Conservation (phyloP, 352 stramenopile species). For the Globisporangium canariense region DNA sequence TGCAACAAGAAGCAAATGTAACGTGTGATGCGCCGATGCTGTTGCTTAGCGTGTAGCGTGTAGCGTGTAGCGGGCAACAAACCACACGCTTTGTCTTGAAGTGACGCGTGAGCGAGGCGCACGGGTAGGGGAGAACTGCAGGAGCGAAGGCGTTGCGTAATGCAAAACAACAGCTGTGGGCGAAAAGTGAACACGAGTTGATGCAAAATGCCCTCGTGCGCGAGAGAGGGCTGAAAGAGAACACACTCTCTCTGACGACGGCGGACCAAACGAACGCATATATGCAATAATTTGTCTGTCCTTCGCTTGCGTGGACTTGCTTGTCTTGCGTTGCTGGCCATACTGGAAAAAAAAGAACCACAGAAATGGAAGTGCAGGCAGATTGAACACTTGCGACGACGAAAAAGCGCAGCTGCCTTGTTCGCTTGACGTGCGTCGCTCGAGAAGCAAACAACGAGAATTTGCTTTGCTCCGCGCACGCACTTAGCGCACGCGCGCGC, state of each 20-base stretch:
- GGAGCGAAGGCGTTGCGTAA: neutral
- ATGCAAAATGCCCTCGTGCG: neutral
- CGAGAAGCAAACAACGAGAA: neutral
- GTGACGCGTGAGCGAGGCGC: neutral
- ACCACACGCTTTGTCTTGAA: neutral
- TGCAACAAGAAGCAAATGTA: neutral
- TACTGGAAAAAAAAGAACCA: neutral
- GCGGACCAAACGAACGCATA: neutral
- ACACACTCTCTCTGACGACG: neutral
- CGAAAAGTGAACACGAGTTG: neutral
- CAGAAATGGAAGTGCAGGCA: neutral
- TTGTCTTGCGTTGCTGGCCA: neutral
- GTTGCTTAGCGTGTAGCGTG: neutral
- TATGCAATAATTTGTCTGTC: neutral
- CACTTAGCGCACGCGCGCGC: neutral
- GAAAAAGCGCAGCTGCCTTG: neutral
- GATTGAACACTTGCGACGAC: neutral
- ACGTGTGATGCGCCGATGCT: neutral
- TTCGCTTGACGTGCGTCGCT: constrained; percentile 1
- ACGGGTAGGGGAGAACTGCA: neutral
- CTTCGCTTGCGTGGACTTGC: too few species aligned
- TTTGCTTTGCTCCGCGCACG: neutral
- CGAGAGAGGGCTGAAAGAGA: neutral
- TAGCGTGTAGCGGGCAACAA: neutral
- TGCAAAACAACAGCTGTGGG: neutral